phyloP scores from a whole-genome alignment of 2,329 filamentous ascomycete species.

The Aspergillus proliferans region DNA sequence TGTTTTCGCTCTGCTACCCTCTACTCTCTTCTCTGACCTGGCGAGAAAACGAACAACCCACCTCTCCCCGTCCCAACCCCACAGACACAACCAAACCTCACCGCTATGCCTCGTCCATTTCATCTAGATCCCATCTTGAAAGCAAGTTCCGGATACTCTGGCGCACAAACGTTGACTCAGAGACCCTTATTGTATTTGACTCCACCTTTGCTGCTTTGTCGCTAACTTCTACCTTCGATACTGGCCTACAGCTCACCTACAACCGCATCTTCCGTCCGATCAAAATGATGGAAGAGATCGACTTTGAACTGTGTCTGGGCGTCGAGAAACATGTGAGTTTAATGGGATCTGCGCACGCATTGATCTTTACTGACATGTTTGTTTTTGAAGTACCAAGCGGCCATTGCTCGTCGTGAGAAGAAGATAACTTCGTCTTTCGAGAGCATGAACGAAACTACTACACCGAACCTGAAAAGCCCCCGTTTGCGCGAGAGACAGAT shows the following conservation, averaged over 20 bases:
- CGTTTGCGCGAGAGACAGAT: not conserved
- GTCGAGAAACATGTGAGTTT: slow-evolving; percentile 10
- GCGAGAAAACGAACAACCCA: not conserved
- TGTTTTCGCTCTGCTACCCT: no score
- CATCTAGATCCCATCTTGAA: not conserved
- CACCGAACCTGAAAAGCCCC: not conserved
- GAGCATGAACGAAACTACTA: not conserved
- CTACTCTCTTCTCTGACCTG: not conserved
- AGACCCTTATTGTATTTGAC: not conserved
- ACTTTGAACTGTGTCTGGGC: slow-evolving; percentile 15
- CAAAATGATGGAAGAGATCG: slow-evolving; percentile 14
- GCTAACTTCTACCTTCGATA: not conserved
- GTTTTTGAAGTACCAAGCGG: not conserved
- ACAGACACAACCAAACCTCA: not conserved
- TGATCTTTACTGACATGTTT: not conserved
- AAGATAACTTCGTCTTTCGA: not conserved
- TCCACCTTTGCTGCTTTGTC: not conserved
- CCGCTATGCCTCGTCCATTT: not conserved
- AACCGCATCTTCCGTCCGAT: not conserved
- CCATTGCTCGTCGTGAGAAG: not conserved
- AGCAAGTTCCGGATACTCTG: not conserved
- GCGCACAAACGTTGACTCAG: not conserved
- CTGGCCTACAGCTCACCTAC: not conserved
- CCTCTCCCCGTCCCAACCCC: not conserved
- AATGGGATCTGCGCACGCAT: no score